phyloP scores from a whole-genome alignment of 768 basidiomycete genomes.

The Trametes sanguinea region DNA sequence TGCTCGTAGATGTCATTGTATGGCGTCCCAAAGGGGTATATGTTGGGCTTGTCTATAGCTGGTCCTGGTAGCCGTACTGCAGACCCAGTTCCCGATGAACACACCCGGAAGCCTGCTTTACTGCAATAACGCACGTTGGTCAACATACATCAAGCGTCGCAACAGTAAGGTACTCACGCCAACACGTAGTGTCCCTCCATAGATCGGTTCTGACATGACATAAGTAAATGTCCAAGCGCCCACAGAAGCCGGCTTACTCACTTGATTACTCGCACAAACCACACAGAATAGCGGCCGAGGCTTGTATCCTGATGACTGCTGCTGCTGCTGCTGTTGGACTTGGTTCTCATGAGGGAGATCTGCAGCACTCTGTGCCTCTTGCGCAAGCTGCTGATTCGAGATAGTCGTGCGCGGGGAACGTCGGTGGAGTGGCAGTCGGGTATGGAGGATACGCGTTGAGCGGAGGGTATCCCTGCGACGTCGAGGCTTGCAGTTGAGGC shows the following conservation, averaged over 20 bases:
- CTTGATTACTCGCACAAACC: conserved; percentile 99
- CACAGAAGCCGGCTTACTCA: conserved; percentile 37
- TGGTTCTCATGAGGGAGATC: conserved; percentile 13
- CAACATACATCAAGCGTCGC: not conserved
- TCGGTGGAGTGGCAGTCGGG: conserved; percentile 29
- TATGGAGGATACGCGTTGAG: conserved; percentile 21
- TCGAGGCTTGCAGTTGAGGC: conserved; percentile 11
- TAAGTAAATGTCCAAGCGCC: not conserved
- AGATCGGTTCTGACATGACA: conserved; percentile 75
- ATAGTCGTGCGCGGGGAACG: conserved; percentile 27
- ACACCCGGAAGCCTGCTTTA: conserved; percentile 88
- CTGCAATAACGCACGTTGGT: conserved; percentile 43
- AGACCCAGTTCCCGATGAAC: conserved; percentile 95
- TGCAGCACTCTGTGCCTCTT: conserved; percentile 29
- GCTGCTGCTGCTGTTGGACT: conserved; percentile 3
- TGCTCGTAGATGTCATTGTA: conserved; percentile 96
- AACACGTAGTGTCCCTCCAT: conserved; percentile 98
- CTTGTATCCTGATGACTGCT: conserved; percentile 45
- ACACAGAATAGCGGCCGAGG: conserved; percentile 89
- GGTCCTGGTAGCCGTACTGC: conserved; percentile 95
- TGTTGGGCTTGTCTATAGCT: conserved; percentile 96
- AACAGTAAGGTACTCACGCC: conserved; percentile 55
- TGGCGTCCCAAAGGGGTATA: conserved; percentile 95
- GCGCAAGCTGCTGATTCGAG: conserved; percentile 31
- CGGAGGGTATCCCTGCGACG: conserved; percentile 19